phyloP scores from a whole-genome alignment of 345 rosid genomes.

The Kernera saxatilis region DNA sequence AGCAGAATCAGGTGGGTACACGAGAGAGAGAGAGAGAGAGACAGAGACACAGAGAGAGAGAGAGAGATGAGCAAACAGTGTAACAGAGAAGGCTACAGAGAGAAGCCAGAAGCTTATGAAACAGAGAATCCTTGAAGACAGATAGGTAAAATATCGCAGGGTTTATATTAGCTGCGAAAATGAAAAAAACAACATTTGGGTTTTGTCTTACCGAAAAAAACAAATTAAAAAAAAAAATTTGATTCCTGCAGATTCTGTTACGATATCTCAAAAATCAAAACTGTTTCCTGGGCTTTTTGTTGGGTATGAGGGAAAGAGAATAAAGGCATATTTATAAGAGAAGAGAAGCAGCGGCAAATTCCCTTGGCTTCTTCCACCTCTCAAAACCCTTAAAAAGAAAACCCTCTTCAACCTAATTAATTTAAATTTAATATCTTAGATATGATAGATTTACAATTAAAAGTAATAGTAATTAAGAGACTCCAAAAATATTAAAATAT shows the following conservation, averaged over 20 bases:
- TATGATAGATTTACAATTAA: neutral
- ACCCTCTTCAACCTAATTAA: neutral
- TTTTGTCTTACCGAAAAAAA: neutral
- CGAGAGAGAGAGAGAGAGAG: neutral
- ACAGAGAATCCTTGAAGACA: conserved; percentile 3
- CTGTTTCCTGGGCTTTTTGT: neutral
- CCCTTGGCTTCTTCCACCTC: neutral
- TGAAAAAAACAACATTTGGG: neutral
- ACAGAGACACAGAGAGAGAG: neutral
- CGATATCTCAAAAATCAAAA: neutral
- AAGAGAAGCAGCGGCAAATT: neutral
- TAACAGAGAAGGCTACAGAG: neutral
- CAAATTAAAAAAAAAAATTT: neutral
- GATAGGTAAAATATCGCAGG: neutral
- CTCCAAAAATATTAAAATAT: neutral
- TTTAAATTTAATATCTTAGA: neutral
- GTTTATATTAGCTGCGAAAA: neutral
- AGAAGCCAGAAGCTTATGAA: neutral
- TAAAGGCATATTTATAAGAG: conserved; percentile 3
- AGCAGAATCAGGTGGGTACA: neutral
- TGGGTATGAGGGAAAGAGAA: neutral
- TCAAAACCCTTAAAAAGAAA: neutral
- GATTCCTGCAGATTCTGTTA: neutral
- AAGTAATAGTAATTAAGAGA: too few species aligned
- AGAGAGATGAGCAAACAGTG: neutral